Evolutionary conservation across 2,329 filamentous ascomycete species (phyloP), one percentile per base, ranked within the genome.

Genomic region (Beauveria pseudobassiana): DNA sequence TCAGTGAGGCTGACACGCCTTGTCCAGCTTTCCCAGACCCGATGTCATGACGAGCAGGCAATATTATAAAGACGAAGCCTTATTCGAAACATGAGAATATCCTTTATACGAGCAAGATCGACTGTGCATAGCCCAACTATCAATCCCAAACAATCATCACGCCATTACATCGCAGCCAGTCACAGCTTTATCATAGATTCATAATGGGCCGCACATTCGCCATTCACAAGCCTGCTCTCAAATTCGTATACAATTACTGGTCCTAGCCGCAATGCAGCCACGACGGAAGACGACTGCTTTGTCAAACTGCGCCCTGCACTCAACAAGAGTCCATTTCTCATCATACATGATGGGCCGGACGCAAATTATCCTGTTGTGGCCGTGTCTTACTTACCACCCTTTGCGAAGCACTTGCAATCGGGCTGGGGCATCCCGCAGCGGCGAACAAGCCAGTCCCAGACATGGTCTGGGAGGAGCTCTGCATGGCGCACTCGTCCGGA

Each of bases 321-420:
- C 10, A 46, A 26, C 40, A 60, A 53, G 16, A 52, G n/a, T 16
- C 58, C 58, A 2, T 60, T 53, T 22, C 24, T 60, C 28, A 9
- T 54, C 26, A 38, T 60, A n/a, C 10, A 54, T 16, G 58, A 60
- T n/a, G 58, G 58, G 8, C 58, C 42, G 2, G 58, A 60, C 28
- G 26, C 49, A 8, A 40, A 40, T 3, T 26, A 7, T 20, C 50
- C 58, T 10, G 38, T 60, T 20, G 58, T 30, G 12, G 58, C 58
- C 58, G 58, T 60, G 58, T 60, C 58, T 54, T 50, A 54, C 58
- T 48, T 60, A 6, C 58, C 58, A 20, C n/a, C 58, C 26, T 60
- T 60, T 54, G 20, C 58, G n/a, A 26, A 16, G 24, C 50, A 60
- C 58, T 60, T 40, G 28, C 34, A 7, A 53, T 60, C 16, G 49